Conservation (phyloP, 306 rosid species). For the Corylus americana region DNA sequence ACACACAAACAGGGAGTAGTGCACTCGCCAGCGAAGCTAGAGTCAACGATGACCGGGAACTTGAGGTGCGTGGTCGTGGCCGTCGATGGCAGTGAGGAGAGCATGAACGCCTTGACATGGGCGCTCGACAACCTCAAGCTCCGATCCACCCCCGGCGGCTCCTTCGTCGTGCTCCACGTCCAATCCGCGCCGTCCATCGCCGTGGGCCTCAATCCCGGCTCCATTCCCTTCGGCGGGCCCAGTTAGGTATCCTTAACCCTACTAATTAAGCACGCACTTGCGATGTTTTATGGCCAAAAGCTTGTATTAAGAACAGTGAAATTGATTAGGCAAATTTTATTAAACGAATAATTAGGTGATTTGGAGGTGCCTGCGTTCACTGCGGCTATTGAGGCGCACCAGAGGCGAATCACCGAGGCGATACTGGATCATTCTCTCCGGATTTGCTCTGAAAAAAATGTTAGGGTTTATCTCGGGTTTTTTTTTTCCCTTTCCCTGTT, state of each 20-base stretch:
- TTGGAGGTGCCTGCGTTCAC: slow-evolving; percentile 88
- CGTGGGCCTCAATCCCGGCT: slow-evolving; percentile 68
- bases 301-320: background rate
- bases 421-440: slow-evolving; percentile 59
- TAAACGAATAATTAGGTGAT: slow-evolving; percentile 37
- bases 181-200: slow-evolving; percentile 82
- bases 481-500: background rate
- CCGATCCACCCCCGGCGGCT: slow-evolving; percentile 40
- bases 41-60: slow-evolving; percentile 45
- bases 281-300: background rate
- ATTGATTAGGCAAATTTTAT: background rate
- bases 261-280: too few relatives aligned
- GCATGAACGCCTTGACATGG: slow-evolving; percentile 84
- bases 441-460: slow-evolving; percentile 62
- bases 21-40: too few relatives aligned
- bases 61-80: slow-evolving; percentile 66
- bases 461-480: slow-evolving; percentile 18
- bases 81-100: slow-evolving; percentile 83
- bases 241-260: slow-evolving; percentile 42
- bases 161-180: slow-evolving; percentile 66
- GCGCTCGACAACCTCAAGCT: slow-evolving; percentile 78
- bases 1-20: too few relatives aligned
- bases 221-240: slow-evolving; percentile 88
- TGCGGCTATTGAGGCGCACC: slow-evolving; percentile 92
- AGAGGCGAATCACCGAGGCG: slow-evolving; percentile 74